Evolutionary conservation across 2,329 filamentous ascomycete genomes (phyloP).

Genomic region (Cladosporium colombiae): DNA sequence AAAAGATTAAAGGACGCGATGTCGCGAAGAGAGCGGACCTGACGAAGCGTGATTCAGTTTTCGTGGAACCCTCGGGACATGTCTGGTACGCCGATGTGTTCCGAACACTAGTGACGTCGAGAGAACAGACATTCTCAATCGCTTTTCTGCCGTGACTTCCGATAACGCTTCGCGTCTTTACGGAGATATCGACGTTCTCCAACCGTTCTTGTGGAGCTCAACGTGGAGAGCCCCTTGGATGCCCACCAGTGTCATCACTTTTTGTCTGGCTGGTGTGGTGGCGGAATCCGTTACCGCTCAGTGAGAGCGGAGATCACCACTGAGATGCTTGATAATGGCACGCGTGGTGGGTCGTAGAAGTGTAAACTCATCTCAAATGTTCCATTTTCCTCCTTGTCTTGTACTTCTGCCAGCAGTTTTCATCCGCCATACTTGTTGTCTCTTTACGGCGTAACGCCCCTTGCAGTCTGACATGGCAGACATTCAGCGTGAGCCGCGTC

Average conservation of each 20-base stretch:
- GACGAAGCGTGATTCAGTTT: background rate
- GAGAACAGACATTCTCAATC: background rate
- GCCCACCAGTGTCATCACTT: background rate
- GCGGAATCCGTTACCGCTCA: background rate
- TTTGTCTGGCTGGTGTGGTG: background rate
- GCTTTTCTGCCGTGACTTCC: background rate
- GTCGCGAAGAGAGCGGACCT: background rate
- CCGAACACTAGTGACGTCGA: background rate
- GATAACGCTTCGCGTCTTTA: constrained; percentile 2
- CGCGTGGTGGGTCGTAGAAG: background rate
- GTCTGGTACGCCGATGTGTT: background rate
- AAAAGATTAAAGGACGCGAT: background rate
- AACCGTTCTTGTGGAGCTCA: constrained; percentile 1
- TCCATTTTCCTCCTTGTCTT: background rate
- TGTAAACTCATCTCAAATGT: background rate
- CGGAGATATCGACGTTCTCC: background rate
- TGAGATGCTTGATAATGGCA: background rate
- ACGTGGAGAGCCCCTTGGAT: constrained; percentile 5
- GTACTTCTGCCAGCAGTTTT: background rate
- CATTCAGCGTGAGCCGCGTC: constrained; percentile 1
- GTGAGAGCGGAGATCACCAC: background rate
- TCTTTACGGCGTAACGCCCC: background rate
- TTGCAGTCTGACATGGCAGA: constrained; percentile 1
- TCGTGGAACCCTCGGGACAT: background rate
- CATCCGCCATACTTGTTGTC: background rate